Evolutionary conservation across 169 alveolate genomes (phyloP), one percentile per base, ranked within the genome.

Genomic region (Condylostoma magnum): DNA sequence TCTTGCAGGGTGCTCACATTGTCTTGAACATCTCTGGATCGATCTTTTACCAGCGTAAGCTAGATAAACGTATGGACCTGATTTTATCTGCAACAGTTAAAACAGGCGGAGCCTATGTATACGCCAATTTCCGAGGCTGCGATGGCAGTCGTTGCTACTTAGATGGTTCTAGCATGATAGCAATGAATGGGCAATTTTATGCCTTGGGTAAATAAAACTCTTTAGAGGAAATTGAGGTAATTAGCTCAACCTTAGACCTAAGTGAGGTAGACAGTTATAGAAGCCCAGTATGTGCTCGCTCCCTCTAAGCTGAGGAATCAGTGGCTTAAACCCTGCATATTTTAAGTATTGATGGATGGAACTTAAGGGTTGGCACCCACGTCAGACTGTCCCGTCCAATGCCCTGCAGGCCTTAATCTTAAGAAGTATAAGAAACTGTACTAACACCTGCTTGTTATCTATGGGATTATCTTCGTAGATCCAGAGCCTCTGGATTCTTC

Each of bases 401-500:
- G 46, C 56, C 20, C n/a, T 30, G 37, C 5, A 30, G 50, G 30
- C 27, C 18, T 12, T 30, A 69, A 37, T 71, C 47, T 51, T 33
- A 43, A 4, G 81, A 79, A 25, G 87, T 68, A 69, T 88, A 90
- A 68, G 94, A 86, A 66, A 80, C 84, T 44, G 86, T 87, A 6
- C 37, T 47, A 31, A 95, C 93, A 0, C 93, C 95, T 18, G 83
- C 95, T 2, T 71, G 81, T 33, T 90, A 91, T 88, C 67, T 91
- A 15, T 94, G 96, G 98, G 96, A 94, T 71, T 94, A 90, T 37
- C 70, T 92, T 30, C 78, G 91, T 67, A 72, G 94, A 51, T 81
- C 90, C 4, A 89, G 91, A 27, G 90, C 92, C 4, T 67, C 89
- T 6, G 98, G 98, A 0, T 92, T 86, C 71, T 91, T 92, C 70